These are phyloP conservation scores for Ustilago xerochloae DNA, from an alignment of 1,284 basidiomycete genomes.

Conservation along the genomic window DNA sequence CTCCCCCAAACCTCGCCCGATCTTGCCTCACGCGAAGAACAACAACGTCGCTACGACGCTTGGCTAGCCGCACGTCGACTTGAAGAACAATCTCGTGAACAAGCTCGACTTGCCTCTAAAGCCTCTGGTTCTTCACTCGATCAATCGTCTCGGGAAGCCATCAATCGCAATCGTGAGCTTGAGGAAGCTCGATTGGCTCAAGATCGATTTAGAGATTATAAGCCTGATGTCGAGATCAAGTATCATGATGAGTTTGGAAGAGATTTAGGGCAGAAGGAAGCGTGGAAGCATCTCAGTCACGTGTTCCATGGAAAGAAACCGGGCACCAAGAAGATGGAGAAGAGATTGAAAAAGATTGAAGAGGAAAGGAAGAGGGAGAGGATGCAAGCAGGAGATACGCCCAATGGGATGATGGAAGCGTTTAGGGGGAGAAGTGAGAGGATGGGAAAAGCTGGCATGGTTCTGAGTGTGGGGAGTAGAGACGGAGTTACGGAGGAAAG, in stretches of 20 bases:
- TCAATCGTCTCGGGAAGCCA: conserved; percentile 92
- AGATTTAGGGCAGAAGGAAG: conserved; percentile 85
- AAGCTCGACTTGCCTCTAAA: conserved; percentile 74
- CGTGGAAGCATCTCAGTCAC: conserved; percentile 69
- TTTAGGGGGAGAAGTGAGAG: conserved; percentile 61
- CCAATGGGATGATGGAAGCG: conserved; percentile 60
- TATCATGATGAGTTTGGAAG: conserved; percentile 94
- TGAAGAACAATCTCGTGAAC: conserved; percentile 80
- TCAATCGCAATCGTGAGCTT: conserved; percentile 89
- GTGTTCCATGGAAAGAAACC: conserved; percentile 66
- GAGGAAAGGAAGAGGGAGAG: conserved; percentile 63
- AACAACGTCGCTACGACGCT: conserved; percentile 84
- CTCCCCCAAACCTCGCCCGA: conserved; percentile 77
- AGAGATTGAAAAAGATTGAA: conserved; percentile 59
- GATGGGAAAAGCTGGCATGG: conserved; percentile 67
- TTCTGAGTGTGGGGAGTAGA: conserved; percentile 62
- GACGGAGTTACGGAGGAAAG: conserved; percentile 63
- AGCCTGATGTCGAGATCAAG: conserved; percentile 93
- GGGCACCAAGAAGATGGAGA: conserved; percentile 64
- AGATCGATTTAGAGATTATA: conserved; percentile 90
- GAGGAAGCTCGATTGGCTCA: conserved; percentile 85
- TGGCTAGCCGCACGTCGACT: conserved; percentile 89
- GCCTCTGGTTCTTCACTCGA: conserved; percentile 74
- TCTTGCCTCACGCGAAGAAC: conserved; percentile 80
- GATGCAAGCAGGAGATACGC: conserved; percentile 66